phyloP scores from a whole-genome alignment of 2,329 filamentous ascomycete genomes.

The Fusarium sp. region DNA sequence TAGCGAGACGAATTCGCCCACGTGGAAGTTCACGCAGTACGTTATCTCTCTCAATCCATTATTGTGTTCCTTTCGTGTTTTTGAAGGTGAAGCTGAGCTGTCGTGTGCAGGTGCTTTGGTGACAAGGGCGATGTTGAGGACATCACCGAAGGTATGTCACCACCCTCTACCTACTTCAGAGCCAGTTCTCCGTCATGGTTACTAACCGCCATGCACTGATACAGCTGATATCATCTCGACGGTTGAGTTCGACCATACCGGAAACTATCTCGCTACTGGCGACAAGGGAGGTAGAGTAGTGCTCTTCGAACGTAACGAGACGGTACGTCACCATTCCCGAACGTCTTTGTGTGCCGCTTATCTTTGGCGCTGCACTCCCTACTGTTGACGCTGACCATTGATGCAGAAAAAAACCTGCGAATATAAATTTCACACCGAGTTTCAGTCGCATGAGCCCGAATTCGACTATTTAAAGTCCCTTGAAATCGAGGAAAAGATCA shows the following conservation, averaged over 20 bases:
- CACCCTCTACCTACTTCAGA: constrained; percentile 29
- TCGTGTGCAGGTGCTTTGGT: constrained; percentile 85
- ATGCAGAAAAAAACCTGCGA: constrained; percentile 98
- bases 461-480: constrained; percentile 99
- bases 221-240: constrained; percentile 91
- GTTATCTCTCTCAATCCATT: constrained; percentile 52
- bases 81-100: constrained; percentile 31
- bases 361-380: not conserved
- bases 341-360: not conserved
- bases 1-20: constrained; percentile 91
- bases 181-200: constrained; percentile 21
- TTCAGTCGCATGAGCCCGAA: constrained; percentile 98
- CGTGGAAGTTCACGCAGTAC: constrained; percentile 99
- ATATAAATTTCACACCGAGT: constrained; percentile 99
- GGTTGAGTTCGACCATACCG: constrained; percentile 90
- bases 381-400: constrained; percentile 25
- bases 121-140: constrained; percentile 99
- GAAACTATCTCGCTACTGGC: constrained; percentile 89
- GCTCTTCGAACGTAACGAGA: constrained; percentile 93
- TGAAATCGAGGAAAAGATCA: constrained; percentile 99
- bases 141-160: constrained; percentile 86
- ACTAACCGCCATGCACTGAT: constrained; percentile 42
- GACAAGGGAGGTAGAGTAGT: constrained; percentile 90
- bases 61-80: constrained; percentile 4
- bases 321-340: constrained; percentile 66